A percentile compares a stretch with the other conserved stretches of the same genome.
These are phyloP conservation scores for Yarrowia phangngaensis DNA, from an alignment of 805 yeast species.

Conservation along the genomic window DNA sequence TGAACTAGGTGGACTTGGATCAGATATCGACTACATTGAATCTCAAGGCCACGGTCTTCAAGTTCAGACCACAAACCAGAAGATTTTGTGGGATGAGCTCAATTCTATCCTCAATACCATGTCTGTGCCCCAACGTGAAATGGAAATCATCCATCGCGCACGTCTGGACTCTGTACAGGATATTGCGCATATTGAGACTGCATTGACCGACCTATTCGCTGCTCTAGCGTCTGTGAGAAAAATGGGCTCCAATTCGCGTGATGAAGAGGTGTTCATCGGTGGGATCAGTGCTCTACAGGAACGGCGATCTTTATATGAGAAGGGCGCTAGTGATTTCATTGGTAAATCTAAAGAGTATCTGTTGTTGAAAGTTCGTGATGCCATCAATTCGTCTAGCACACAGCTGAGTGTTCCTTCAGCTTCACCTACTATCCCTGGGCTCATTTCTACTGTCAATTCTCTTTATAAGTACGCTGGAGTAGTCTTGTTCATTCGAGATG, in stretches of 20 bases:
- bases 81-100: slow-evolving; percentile 65
- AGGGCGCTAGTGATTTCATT: slow-evolving; percentile 51
- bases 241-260: slow-evolving; percentile 41
- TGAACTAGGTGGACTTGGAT: slow-evolving; percentile 59
- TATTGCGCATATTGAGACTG: slow-evolving; percentile 50
- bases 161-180: slow-evolving; percentile 49
- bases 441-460: slow-evolving; percentile 33
- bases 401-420: slow-evolving; percentile 19
- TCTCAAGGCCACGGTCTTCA: slow-evolving; percentile 76
- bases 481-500: slow-evolving; percentile 55
- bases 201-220: slow-evolving; percentile 53
- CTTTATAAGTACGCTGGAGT: slow-evolving; percentile 47
- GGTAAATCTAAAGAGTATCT: slow-evolving; percentile 47
- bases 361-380: slow-evolving; percentile 43
- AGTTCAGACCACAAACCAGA: slow-evolving; percentile 76
- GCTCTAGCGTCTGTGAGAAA: slow-evolving; percentile 63
- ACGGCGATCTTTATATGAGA: slow-evolving; percentile 57
- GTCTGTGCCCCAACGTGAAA: slow-evolving; percentile 55
- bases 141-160: slow-evolving; percentile 47
- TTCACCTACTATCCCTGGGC: slow-evolving; percentile 28
- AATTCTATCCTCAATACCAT: slow-evolving; percentile 67
- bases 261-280: slow-evolving; percentile 39
- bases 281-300: slow-evolving; percentile 67
- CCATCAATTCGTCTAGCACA: slow-evolving; percentile 28
- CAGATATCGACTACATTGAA: slow-evolving; percentile 69